phyloP scores from a whole-genome alignment of 2,329 filamentous ascomycete species.

The Colletotrichum noveboracense region DNA sequence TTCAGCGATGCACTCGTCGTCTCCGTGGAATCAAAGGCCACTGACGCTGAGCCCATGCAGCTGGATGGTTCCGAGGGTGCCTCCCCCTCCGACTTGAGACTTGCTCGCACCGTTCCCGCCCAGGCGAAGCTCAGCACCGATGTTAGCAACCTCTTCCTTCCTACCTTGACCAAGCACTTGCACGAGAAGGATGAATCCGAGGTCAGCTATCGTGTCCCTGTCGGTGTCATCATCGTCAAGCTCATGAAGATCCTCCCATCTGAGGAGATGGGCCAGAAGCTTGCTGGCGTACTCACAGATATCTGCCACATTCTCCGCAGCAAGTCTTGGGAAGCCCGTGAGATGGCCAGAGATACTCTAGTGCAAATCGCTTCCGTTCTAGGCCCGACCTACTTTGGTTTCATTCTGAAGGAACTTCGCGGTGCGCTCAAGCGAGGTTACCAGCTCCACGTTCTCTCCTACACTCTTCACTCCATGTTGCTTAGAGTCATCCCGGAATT shows the following conservation, averaged over 20 bases:
- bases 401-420: conserved; percentile 90
- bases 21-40: conserved; percentile 46
- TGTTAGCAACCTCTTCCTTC: conserved; percentile 76
- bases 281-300: conserved; percentile 87
- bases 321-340: conserved; percentile 84
- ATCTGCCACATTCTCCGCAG: conserved; percentile 93
- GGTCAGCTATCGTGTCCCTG: conserved; percentile 89
- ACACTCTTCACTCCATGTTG: conserved; percentile 90
- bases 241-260: conserved; percentile 81
- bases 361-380: conserved; percentile 82
- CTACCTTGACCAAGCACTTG: conserved; percentile 81
- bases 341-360: conserved; percentile 88
- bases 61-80: conserved; percentile 36
- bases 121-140: conserved; percentile 73
- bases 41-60: conserved; percentile 49
- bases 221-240: conserved; percentile 88
- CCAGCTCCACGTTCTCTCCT: conserved; percentile 93
- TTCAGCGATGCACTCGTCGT: conserved; percentile 77
- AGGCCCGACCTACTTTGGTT: conserved; percentile 84
- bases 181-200: conserved; percentile 95
- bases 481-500: conserved; percentile 76
- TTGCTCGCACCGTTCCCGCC: conserved; percentile 71
- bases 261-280: conserved; percentile 72
- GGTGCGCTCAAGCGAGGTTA: conserved; percentile 85
- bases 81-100: conserved; percentile 36